Evolutionary conservation across 441 rosid species (phyloP).

Genomic region (Pelargonium myrrhifolium): DNA sequence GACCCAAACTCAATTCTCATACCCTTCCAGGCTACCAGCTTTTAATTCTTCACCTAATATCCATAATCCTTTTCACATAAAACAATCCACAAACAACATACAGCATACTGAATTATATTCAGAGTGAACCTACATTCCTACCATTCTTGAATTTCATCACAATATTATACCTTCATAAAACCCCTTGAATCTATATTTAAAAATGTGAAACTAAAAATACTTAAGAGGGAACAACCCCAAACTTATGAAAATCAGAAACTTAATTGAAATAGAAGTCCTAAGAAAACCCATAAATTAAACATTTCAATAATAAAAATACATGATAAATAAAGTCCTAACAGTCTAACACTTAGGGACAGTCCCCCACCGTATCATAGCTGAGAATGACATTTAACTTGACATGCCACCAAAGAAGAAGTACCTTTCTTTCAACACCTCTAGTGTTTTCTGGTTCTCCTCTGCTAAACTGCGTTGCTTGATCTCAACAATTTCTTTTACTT

Average conservation of each 20-base stretch:
- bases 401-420: conserved; percentile 20
- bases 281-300: neutral
- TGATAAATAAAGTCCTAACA: neutral
- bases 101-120: no score
- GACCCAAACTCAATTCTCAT: no score
- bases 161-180: no score
- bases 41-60: no score
- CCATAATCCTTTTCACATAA: no score
- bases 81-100: no score
- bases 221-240: neutral
- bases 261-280: neutral
- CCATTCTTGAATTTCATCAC: no score
- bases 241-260: neutral
- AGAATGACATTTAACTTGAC: neutral
- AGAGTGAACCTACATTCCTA: no score
- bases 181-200: neutral
- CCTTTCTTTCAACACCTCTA: conserved; percentile 92
- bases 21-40: no score
- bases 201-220: neutral
- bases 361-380: neutral
- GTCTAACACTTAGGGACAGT: neutral
- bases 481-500: conserved; percentile 97
- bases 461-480: conserved; percentile 94
- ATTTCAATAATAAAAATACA: neutral
- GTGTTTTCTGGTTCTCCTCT: conserved; percentile 95